Evolutionary conservation across 2,329 filamentous ascomycete species (phyloP), one percentile per base, ranked within the genome.

Genomic region (Annulohypoxylon truncatum): DNA sequence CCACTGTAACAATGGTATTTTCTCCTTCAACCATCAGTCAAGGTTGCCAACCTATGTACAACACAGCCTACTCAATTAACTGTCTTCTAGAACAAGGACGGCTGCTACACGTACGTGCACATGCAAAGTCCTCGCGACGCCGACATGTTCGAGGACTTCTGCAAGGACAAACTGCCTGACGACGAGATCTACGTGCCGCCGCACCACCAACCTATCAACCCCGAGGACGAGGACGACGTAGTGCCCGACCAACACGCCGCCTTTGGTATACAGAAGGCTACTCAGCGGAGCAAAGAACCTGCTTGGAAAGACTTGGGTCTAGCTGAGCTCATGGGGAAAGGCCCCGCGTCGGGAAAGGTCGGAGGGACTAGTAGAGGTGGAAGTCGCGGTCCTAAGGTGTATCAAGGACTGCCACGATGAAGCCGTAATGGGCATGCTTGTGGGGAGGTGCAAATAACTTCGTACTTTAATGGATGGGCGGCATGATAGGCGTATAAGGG

Each of bases 241-340:
- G 92, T 96, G 3, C 92, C 93, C 0, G 92, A 96, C 78, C 92
- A 96, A 80, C 92, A 96, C 76, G 92, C 92, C 10, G 93, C 92
- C 0, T 96, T 96, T 77, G 93, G 92, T 38, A 96, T 96, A 73
- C 89, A 92, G 78, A 87, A 91, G 71, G 92, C 92, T 8, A 94
- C 92, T 13, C 90, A 93, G 80, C 86, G 86, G 69, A 84, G 83
- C 72, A 86, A 85, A 73, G 91, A 94, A 79, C 85, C 90, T 1
- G 89, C 89, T 6, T 96, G 92, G 92, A 90, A 90, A 76, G 92
- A 96, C 75, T 80, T 95, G 5, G 91, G 92, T 0, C 81, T 96
- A n/a, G 84, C 83, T 4, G 87, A 89, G 62, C 81, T 96, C 74
- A 89, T 94, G 87, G 85, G 82, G 38, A 85, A 86, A 66, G 91